Conservation (phyloP, 306 rosid species). For the Luffa acutangula region DNA sequence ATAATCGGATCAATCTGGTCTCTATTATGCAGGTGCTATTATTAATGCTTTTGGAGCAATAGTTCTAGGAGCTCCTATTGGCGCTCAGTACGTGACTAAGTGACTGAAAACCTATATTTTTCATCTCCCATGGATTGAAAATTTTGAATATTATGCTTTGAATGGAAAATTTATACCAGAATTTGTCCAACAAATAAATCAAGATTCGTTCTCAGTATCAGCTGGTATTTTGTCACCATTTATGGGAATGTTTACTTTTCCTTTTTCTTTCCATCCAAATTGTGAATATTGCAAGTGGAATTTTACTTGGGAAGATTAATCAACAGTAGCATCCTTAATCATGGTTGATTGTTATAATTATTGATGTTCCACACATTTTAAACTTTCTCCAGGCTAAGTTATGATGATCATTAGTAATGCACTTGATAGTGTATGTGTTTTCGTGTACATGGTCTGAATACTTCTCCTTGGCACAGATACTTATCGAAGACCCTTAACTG, state of each 20-base stretch:
- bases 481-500: constrained; percentile 59
- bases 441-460: background rate
- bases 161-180: background rate
- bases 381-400: background rate
- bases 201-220: background rate
- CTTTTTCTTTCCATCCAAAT: background rate
- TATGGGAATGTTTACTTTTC: constrained; percentile 10
- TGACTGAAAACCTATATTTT: constrained; percentile 13
- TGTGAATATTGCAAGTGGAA: background rate
- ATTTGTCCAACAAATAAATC: constrained; percentile 1
- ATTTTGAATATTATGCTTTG: constrained; percentile 25
- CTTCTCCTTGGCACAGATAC: constrained; percentile 37
- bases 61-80: constrained; percentile 78
- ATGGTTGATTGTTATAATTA: background rate
- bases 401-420: background rate
- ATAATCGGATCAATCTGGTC: background rate
- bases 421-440: background rate
- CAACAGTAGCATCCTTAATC: background rate
- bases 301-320: constrained; percentile 2
- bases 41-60: constrained; percentile 69
- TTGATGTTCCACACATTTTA: background rate
- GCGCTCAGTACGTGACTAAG: constrained; percentile 58
- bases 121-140: constrained; percentile 4
- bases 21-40: constrained; percentile 52
- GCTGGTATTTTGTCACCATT: background rate